phyloP scores from a whole-genome alignment of 1,139 yeast genomes.

The Meyerozyma carpophila region DNA sequence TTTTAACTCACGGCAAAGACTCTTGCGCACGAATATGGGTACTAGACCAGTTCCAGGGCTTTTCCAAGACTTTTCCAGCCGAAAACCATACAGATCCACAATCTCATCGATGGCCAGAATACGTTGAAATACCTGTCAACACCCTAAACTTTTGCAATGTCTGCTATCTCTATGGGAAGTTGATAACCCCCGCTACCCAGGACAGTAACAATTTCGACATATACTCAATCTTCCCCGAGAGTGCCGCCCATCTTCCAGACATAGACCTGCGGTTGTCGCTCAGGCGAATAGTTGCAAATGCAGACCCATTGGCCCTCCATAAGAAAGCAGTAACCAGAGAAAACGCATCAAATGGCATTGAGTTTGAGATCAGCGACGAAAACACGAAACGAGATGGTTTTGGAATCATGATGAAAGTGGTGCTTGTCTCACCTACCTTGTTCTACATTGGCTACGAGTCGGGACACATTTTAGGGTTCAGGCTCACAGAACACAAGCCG shows the following conservation, averaged over 20 bases:
- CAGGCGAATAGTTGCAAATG: conserved; percentile 23
- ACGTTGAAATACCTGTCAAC: conserved; percentile 47
- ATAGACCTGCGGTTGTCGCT: conserved; percentile 8
- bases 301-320: conserved; percentile 16
- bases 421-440: conserved; percentile 21
- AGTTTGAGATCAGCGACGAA: conserved; percentile 11
- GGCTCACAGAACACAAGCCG: conserved; percentile 10
- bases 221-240: conserved; percentile 24
- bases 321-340: not conserved
- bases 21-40: conserved; percentile 47
- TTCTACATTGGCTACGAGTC: conserved; percentile 54
- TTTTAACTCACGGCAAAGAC: conserved; percentile 54
- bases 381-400: conserved; percentile 27
- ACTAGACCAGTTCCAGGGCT: conserved; percentile 11
- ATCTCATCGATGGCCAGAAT: conserved; percentile 4
- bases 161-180: conserved; percentile 18
- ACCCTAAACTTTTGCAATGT: conserved; percentile 54
- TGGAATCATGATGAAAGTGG: conserved; percentile 53
- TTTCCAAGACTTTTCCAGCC: conserved; percentile 4
- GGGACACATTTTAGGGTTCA: conserved; percentile 41
- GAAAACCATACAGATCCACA: conserved; percentile 1
- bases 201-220: conserved; percentile 52
- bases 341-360: conserved; percentile 5
- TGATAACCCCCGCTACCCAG: conserved; percentile 49
- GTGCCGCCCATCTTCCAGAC: not conserved